Conservation (phyloP, 2,329 filamentous ascomycete genomes). For the Penicillium sp. region DNA sequence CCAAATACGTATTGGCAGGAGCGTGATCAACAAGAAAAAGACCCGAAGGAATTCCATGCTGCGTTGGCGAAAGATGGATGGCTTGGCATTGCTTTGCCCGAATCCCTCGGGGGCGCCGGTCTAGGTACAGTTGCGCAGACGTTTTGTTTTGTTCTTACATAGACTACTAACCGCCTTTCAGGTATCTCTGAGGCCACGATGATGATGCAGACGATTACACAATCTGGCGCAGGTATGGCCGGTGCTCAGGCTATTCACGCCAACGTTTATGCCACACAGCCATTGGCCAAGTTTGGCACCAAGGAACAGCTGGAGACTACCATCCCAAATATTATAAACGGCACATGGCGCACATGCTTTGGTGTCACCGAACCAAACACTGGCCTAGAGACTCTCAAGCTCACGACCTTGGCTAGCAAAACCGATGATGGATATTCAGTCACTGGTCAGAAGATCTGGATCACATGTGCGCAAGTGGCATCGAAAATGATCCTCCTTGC, state of each 20-base stretch:
- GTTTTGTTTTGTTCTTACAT: background rate
- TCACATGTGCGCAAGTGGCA: conserved; percentile 73
- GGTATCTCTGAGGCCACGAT: conserved; percentile 70
- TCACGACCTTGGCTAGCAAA: conserved; percentile 57
- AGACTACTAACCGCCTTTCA: conserved; percentile 22
- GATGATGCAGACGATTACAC: conserved; percentile 76
- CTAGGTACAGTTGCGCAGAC: conserved; percentile 40
- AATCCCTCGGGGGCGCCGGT: conserved; percentile 63
- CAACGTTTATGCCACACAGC: conserved; percentile 55
- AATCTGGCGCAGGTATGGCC: conserved; percentile 68
- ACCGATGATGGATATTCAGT: conserved; percentile 57
- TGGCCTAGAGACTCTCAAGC: conserved; percentile 65
- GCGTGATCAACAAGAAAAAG: conserved; percentile 59
- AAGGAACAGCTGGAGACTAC: conserved; percentile 54
- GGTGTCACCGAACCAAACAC: conserved; percentile 78
- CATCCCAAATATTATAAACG: conserved; percentile 62
- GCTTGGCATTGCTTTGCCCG: conserved; percentile 71
- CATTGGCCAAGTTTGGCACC: conserved; percentile 63
- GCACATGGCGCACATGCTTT: conserved; percentile 65
- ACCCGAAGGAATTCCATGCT: conserved; percentile 67
- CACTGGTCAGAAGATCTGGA: conserved; percentile 80
- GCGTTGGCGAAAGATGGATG: conserved; percentile 67
- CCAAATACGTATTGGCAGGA: conserved; percentile 67
- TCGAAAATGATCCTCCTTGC: conserved; percentile 75
- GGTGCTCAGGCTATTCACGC: conserved; percentile 52